Percentiles rank a stretch among this genome's conserved stretches.
Conservation (phyloP, 768 basidiomycete species). For the Tricholoma bakamatsutake region DNA sequence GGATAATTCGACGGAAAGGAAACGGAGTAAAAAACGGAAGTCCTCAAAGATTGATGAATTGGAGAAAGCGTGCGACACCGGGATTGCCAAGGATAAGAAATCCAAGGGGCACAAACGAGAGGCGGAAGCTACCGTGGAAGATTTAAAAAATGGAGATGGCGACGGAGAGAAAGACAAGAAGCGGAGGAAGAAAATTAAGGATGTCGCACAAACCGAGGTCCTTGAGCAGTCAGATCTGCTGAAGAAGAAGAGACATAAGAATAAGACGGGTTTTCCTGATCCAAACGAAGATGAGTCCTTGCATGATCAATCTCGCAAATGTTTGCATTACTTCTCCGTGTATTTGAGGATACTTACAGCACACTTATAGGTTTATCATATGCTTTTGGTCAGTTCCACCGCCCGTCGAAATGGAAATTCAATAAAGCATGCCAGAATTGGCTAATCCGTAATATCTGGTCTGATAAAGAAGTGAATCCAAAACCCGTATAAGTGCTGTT, state of each 20-base stretch:
- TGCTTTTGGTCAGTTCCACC: constrained; percentile 47
- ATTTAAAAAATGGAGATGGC: neutral
- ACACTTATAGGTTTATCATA: constrained; percentile 38
- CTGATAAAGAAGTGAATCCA: constrained; percentile 35
- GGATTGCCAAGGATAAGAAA: constrained; percentile 6
- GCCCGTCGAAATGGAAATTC: constrained; percentile 58
- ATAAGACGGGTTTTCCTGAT: constrained; percentile 39
- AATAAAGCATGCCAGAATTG: constrained; percentile 73
- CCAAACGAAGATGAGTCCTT: constrained; percentile 33
- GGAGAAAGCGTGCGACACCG: neutral
- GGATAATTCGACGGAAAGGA: constrained; percentile 4
- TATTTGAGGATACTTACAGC: neutral
- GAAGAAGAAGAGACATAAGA: constrained; percentile 31
- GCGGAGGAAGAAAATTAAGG: constrained; percentile 13
- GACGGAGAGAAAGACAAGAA: constrained; percentile 13
- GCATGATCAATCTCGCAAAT: constrained; percentile 35
- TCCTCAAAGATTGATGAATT: neutral
- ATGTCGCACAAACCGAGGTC: constrained; percentile 1
- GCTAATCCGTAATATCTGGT: constrained; percentile 64
- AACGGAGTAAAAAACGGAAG: neutral
- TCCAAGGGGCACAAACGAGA: constrained; percentile 16
- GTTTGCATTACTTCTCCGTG: constrained; percentile 16
- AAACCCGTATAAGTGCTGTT: neutral
- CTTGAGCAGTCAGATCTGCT: neutral
- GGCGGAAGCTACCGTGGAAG: neutral